Percentiles rank a stretch among this genome's conserved stretches.
These are phyloP conservation scores for Tillandsia leiboldiana DNA, from an alignment of 176 grass and related monocot species.

Conservation along the genomic window DNA sequence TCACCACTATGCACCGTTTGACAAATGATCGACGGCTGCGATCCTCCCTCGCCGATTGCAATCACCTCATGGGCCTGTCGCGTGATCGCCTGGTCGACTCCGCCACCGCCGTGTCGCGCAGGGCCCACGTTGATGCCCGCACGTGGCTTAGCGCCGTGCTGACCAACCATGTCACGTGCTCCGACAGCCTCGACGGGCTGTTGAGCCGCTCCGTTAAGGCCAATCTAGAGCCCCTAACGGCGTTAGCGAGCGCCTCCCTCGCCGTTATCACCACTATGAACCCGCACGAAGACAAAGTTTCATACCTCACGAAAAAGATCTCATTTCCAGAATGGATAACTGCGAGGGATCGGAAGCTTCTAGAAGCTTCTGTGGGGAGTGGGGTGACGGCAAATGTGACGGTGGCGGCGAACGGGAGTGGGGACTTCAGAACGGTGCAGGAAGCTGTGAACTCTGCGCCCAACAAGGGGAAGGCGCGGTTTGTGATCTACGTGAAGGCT, in stretches of 20 bases:
- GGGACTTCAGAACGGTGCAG: constrained; percentile 38
- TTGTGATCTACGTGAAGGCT: constrained; percentile 48
- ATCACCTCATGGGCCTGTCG: constrained; percentile 38
- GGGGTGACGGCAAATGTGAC: constrained; percentile 23
- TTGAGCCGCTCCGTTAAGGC: constrained; percentile 3
- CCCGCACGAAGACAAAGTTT: not conserved
- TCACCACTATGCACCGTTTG: constrained; percentile 8
- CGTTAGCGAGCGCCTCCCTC: constrained; percentile 42
- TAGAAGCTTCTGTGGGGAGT: not conserved
- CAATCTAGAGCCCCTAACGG: constrained; percentile 22
- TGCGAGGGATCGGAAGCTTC: constrained; percentile 20
- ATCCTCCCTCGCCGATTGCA: constrained; percentile 37
- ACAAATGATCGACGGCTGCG: constrained; percentile 1
- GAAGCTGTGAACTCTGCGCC: constrained; percentile 43
- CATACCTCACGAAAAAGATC: not conserved
- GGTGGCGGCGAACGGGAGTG: constrained; percentile 52
- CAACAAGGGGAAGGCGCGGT: constrained; percentile 26
- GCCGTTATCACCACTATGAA: constrained; percentile 30
- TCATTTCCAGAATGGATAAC: constrained; percentile 29
- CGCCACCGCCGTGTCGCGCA: not conserved
- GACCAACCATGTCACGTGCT: constrained; percentile 38
- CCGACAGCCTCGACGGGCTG: constrained; percentile 13
- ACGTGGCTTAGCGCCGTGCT: constrained; percentile 48
- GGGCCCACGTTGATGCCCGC: constrained; percentile 9
- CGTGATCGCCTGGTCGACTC: constrained; percentile 28